Evolutionary conservation across 345 rosid genomes (phyloP).

Genomic region (Eucalyptus lansdowneana): DNA sequence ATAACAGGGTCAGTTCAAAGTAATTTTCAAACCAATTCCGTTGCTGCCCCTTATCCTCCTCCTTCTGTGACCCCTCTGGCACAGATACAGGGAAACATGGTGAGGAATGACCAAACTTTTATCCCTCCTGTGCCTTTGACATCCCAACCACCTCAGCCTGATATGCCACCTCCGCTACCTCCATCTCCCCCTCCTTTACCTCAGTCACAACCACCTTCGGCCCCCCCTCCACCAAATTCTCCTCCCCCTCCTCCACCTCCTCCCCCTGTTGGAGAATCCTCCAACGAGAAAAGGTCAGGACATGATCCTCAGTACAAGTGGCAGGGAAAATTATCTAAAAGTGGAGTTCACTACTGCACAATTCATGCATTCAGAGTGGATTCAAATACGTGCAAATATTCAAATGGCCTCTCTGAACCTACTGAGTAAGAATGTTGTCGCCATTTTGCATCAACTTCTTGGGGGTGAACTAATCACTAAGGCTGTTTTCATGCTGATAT

Average conservation of each 20-base stretch:
- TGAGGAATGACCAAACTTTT: conserved; percentile 47
- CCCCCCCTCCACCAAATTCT: conserved; percentile 82
- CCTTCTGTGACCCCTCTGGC: conserved; percentile 73
- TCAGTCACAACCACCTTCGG: conserved; percentile 61
- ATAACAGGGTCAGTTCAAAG: conserved; percentile 28
- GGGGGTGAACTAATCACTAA: not conserved
- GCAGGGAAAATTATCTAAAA: conserved; percentile 83
- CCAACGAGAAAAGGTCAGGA: conserved; percentile 27
- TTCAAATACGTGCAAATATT: conserved; percentile 71
- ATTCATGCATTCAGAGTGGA: conserved; percentile 64
- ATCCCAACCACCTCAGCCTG: conserved; percentile 37
- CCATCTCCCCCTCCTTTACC: conserved; percentile 62
- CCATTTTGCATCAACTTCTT: not conserved
- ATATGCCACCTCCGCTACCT: conserved; percentile 33
- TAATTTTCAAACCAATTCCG: conserved; percentile 36
- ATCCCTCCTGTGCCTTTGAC: conserved; percentile 35
- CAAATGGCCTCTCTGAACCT: conserved; percentile 63
- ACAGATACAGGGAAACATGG: conserved; percentile 54
- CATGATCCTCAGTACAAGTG: conserved; percentile 38
- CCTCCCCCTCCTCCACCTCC: conserved; percentile 48
- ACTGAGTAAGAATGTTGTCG: conserved; percentile 44
- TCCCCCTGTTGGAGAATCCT: conserved; percentile 20
- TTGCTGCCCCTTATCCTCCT: conserved; percentile 56
- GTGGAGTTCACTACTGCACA: conserved; percentile 86
- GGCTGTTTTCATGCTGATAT: not conserved